Evolutionary conservation across 1,284 basidiomycete genomes (phyloP).

Genomic region (Cryptococcus deneoformans): DNA sequence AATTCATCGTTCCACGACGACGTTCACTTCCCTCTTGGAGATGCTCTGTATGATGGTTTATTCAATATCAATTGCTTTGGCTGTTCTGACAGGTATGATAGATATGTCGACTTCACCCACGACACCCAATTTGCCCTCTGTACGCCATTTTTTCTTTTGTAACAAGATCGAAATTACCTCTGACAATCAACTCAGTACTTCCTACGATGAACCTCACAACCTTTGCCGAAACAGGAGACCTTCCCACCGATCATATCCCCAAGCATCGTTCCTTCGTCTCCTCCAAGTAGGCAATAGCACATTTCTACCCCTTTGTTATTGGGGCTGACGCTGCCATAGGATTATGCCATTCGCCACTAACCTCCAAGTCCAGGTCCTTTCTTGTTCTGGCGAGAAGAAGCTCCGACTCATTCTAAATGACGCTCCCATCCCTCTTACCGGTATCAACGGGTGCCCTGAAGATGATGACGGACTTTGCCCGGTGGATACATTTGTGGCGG

Average conservation of each 20-base stretch:
- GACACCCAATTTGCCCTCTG: constrained; percentile 46
- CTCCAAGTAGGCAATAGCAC: constrained; percentile 32
- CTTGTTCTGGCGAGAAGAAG: constrained; percentile 45
- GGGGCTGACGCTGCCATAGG: constrained; percentile 11
- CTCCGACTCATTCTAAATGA: constrained; percentile 57
- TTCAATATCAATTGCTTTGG: neutral
- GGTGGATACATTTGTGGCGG: constrained; percentile 56
- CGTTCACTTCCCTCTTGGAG: constrained; percentile 61
- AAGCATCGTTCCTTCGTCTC: constrained; percentile 51
- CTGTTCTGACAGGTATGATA: constrained; percentile 6
- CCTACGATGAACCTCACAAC: constrained; percentile 64
- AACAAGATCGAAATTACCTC: neutral
- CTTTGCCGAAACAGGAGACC: constrained; percentile 64
- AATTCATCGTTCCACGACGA: constrained; percentile 59
- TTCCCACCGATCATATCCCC: constrained; percentile 70
- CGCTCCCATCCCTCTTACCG: constrained; percentile 63
- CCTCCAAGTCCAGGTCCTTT: constrained; percentile 62
- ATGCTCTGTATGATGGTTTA: constrained; percentile 56
- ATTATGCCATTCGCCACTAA: constrained; percentile 57
- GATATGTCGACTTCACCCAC: constrained; percentile 47
- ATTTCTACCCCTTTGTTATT: neutral
- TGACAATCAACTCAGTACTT: constrained; percentile 49
- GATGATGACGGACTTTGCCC: constrained; percentile 59
- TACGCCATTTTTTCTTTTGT: constrained; percentile 16
- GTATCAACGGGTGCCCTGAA: constrained; percentile 56